phyloP scores from a whole-genome alignment of 208 protist species.

The Crithidia brevicula region DNA sequence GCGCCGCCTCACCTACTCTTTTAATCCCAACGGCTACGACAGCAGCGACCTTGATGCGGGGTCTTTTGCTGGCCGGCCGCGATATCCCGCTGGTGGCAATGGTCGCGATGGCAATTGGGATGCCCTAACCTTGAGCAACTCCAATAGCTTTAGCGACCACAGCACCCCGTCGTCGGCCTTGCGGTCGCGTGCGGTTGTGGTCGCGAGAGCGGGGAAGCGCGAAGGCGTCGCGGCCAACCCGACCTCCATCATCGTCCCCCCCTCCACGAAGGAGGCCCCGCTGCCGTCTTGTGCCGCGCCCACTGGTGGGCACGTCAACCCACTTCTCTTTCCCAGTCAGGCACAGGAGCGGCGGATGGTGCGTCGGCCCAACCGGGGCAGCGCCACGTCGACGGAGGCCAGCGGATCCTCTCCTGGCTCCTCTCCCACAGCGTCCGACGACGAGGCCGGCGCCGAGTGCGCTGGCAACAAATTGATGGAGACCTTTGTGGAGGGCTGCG shows the following conservation, averaged over 20 bases:
- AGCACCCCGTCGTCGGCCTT: background rate
- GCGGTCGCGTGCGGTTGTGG: background rate
- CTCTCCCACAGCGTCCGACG: too few species aligned
- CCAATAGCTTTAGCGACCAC: slow-evolving; percentile 6
- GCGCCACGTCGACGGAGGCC: background rate
- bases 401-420: background rate
- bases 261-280: background rate
- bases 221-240: background rate
- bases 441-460: background rate
- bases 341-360: slow-evolving; percentile 14
- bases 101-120: background rate
- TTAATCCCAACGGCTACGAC: slow-evolving; percentile 17
- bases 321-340: background rate
- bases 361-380: background rate
- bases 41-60: slow-evolving; percentile 1
- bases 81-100: background rate
- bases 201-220: background rate
- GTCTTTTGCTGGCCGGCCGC: slow-evolving; percentile 6
- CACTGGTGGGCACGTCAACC: background rate
- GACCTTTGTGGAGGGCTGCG: background rate
- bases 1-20: slow-evolving; percentile 11
- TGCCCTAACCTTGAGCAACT: background rate
- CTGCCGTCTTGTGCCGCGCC: background rate
- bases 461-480: slow-evolving; percentile 4
- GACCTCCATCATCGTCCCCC: background rate